These are phyloP conservation scores for Funneliformis caledonium DNA, from an alignment of 371 early-diverging fungal species.

Conservation along the genomic window DNA sequence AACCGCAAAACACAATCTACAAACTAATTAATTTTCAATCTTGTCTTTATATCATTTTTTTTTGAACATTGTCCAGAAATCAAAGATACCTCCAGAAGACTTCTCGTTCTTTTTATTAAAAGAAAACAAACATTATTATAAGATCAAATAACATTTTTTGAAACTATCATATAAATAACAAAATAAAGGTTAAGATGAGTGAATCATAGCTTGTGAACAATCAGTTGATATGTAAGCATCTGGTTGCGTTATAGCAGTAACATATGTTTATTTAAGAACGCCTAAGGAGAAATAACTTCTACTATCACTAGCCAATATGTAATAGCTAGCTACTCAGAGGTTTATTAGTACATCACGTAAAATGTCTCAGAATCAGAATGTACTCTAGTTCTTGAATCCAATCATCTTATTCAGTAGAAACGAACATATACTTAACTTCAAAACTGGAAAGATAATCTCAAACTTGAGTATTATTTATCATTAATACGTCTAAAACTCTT, in stretches of 20 bases:
- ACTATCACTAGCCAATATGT: constrained; percentile 21
- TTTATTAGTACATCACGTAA: constrained; percentile 34
- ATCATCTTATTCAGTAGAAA: not conserved
- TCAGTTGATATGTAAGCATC: constrained; percentile 14
- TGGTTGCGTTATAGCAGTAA: not conserved
- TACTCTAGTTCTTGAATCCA: constrained; percentile 33
- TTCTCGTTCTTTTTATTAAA: not conserved
- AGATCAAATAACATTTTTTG: not conserved
- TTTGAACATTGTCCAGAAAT: not conserved
- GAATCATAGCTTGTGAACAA: constrained; percentile 35
- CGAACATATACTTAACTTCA: constrained; percentile 21
- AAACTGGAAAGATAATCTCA: not conserved
- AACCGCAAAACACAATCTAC: not conserved
- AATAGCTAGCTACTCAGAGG: constrained; percentile 23
- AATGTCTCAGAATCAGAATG: constrained; percentile 13
- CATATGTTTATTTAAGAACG: constrained; percentile 36
- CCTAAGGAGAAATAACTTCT: not conserved
- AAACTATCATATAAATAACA: not conserved
- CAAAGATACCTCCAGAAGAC: not conserved
- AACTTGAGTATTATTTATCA: too few species aligned
- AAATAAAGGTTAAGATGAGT: constrained; percentile 21
- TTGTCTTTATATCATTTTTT: not conserved
- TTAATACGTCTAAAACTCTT: not conserved
- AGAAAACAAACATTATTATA: constrained; percentile 11
- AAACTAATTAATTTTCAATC: not conserved